phyloP scores from a whole-genome alignment of 441 rosid species.

The Iberis amara region DNA sequence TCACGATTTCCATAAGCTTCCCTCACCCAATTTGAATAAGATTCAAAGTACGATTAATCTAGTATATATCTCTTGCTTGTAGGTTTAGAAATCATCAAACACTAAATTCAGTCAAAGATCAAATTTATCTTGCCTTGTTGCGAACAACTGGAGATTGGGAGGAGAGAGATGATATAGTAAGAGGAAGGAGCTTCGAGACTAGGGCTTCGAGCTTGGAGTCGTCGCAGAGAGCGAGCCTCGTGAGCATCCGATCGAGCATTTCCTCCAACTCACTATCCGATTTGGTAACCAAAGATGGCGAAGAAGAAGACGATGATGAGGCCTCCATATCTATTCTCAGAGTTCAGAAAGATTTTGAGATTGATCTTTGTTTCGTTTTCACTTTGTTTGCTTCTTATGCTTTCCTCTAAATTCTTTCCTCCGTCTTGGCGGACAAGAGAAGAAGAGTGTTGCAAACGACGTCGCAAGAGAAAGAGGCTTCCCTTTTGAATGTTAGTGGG shows the following conservation, averaged over 20 bases:
- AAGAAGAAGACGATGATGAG: slow-evolving; percentile 46
- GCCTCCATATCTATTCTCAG: slow-evolving; percentile 21
- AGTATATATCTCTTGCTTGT: not conserved
- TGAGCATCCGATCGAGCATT: slow-evolving; percentile 87
- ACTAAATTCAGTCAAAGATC: not conserved
- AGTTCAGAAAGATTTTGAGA: slow-evolving; percentile 12
- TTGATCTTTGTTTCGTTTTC: slow-evolving; percentile 13
- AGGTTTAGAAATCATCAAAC: slow-evolving; percentile 11
- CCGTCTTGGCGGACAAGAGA: slow-evolving; percentile 26
- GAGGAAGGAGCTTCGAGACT: slow-evolving; percentile 73
- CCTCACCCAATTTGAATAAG: not conserved
- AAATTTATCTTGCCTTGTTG: slow-evolving; percentile 49
- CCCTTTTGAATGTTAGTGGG: not conserved
- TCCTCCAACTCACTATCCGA: slow-evolving; percentile 76
- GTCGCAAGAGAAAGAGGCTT: not conserved
- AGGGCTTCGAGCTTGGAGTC: slow-evolving; percentile 73
- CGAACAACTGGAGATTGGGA: slow-evolving; percentile 55
- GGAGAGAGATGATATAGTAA: slow-evolving; percentile 70
- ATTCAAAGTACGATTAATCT: no score
- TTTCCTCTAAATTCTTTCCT: not conserved
- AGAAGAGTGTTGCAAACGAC: slow-evolving; percentile 4
- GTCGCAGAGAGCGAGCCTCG: slow-evolving; percentile 82
- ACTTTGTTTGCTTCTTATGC: slow-evolving; percentile 5
- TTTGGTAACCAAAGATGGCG: slow-evolving; percentile 34
- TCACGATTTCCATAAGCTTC: not conserved